Evolutionary conservation across 2,329 filamentous ascomycete genomes (phyloP).

Genomic region (Colletotrichum lentis): DNA sequence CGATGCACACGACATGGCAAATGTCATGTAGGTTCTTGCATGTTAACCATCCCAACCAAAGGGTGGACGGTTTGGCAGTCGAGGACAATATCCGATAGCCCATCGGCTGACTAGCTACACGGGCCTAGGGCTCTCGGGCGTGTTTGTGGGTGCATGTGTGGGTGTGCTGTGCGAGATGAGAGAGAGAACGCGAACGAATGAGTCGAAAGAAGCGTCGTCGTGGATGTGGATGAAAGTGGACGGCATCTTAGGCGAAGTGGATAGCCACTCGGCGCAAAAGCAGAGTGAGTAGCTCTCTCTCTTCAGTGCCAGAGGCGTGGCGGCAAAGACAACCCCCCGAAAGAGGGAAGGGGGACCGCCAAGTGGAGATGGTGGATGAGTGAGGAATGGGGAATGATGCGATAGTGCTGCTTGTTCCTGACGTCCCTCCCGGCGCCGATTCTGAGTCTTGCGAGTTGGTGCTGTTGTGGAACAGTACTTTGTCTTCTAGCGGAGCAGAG

Average conservation of each 20-base stretch:
- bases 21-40: neutral
- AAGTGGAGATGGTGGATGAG: neutral
- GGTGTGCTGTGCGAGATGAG: neutral
- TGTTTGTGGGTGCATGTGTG: neutral
- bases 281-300: neutral
- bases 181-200: neutral
- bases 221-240: neutral
- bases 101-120: neutral
- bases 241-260: neutral
- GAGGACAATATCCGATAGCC: neutral
- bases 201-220: neutral
- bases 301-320: neutral
- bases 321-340: neutral
- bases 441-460: neutral
- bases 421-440: neutral
- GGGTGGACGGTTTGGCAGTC: neutral
- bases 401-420: slow-evolving; percentile 1
- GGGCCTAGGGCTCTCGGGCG: slow-evolving; percentile 6
- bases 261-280: neutral
- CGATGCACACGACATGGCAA: neutral
- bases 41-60: neutral
- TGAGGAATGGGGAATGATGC: neutral
- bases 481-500: neutral
- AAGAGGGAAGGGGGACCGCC: neutral
- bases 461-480: neutral